phyloP scores from a whole-genome alignment of 1,284 basidiomycete genomes.

The Cutaneotrichosporon dermatis region DNA sequence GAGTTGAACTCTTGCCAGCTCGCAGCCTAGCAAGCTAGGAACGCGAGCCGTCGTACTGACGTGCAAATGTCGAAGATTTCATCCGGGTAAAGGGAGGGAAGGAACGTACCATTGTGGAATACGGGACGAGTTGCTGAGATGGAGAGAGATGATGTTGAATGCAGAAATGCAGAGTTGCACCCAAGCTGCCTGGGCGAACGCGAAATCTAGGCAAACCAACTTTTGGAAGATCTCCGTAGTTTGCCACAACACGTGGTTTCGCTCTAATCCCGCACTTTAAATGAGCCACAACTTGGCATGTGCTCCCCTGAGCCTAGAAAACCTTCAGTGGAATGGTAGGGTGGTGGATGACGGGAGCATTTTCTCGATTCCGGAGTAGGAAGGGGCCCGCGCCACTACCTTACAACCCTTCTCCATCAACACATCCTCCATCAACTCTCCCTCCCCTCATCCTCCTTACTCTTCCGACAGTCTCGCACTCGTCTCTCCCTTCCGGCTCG shows the following conservation, averaged over 20 bases:
- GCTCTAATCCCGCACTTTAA: no score
- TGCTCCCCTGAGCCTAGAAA: not conserved
- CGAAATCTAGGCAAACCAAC: not conserved
- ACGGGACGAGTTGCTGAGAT: not conserved
- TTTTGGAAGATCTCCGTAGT: not conserved
- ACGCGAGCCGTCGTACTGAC: constrained; percentile 34
- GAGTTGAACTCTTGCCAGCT: constrained; percentile 31
- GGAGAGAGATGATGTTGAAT: not conserved
- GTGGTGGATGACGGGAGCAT: not conserved
- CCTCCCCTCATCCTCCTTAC: not conserved
- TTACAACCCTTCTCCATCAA: not conserved
- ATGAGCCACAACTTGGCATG: no score
- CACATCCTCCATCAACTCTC: not conserved
- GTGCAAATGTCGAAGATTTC: constrained; percentile 39
- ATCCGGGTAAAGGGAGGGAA: constrained; percentile 16
- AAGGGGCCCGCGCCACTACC: not conserved
- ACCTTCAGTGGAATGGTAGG: not conserved
- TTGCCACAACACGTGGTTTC: no score
- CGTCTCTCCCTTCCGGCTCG: not conserved
- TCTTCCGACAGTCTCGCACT: not conserved
- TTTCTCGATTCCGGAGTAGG: not conserved
- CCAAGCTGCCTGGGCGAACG: not conserved
- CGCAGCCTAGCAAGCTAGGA: constrained; percentile 7
- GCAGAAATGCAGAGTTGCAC: not conserved
- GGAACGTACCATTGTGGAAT: constrained; percentile 4